These are phyloP conservation scores for Grosmannia penicillata DNA, from an alignment of 2,329 filamentous ascomycete species.

Conservation along the genomic window DNA sequence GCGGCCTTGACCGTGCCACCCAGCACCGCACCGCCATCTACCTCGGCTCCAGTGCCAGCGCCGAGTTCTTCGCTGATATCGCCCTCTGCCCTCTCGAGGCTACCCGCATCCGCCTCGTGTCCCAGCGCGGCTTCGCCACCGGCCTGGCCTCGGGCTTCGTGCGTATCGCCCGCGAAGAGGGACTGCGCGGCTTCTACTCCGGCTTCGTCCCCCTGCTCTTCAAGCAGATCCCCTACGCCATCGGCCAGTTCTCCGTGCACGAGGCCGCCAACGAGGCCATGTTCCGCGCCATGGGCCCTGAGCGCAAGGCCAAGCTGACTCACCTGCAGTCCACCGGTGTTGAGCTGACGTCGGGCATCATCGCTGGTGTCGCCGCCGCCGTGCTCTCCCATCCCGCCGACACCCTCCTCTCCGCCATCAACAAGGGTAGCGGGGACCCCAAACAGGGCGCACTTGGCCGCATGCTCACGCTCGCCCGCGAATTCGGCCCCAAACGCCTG, in stretches of 20 bases:
- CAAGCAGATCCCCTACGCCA: slow-evolving; percentile 87
- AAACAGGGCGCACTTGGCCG: slow-evolving; percentile 31
- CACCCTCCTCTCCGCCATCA: slow-evolving; percentile 38
- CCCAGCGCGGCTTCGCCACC: slow-evolving; percentile 61
- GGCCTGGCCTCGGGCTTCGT: slow-evolving; percentile 58
- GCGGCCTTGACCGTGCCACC: slow-evolving; percentile 29
- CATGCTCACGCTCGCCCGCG: slow-evolving; percentile 35
- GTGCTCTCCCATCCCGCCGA: slow-evolving; percentile 84
- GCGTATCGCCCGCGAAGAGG: slow-evolving; percentile 63
- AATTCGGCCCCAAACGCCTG: slow-evolving; percentile 34
- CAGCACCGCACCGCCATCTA: slow-evolving; percentile 45
- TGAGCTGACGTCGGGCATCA: slow-evolving; percentile 73
- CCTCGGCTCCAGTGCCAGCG: slow-evolving; percentile 53
- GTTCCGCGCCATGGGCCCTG: slow-evolving; percentile 52
- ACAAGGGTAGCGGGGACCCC: slow-evolving; percentile 36
- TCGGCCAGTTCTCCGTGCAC: slow-evolving; percentile 88
- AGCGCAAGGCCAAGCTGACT: slow-evolving; percentile 51
- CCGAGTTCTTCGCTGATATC: slow-evolving; percentile 62
- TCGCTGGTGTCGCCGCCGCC: slow-evolving; percentile 79
- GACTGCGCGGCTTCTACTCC: slow-evolving; percentile 73
- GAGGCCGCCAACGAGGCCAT: slow-evolving; percentile 73
- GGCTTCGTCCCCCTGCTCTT: slow-evolving; percentile 77
- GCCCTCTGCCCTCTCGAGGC: slow-evolving; percentile 85
- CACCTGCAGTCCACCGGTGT: slow-evolving; percentile 62
- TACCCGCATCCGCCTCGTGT: slow-evolving; percentile 63